Conservation (phyloP, 2,329 filamentous ascomycete species). For the Claviceps capensis region DNA sequence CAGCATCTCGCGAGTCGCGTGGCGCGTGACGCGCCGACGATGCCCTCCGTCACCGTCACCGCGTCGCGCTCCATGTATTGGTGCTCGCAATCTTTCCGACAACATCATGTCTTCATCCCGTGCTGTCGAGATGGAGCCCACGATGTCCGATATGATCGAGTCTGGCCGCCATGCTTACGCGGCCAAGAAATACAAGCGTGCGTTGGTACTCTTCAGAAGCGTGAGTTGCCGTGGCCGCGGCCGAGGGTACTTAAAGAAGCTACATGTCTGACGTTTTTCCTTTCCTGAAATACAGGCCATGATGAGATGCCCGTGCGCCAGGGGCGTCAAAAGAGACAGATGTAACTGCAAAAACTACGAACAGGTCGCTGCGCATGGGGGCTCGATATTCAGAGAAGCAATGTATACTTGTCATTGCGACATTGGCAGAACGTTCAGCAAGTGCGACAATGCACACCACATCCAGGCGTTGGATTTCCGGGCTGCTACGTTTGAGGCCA, state of each 20-base stretch:
- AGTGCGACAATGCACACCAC: too few species aligned
- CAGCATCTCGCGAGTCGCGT: too few species aligned
- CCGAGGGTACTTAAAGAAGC: not conserved
- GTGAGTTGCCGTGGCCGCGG: conserved; percentile 10
- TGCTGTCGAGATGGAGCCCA: not conserved
- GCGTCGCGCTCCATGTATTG: conserved; percentile 3
- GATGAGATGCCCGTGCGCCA: too few species aligned
- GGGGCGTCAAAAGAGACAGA: too few species aligned
- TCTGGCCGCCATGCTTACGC: conserved; percentile 21
- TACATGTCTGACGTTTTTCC: too few species aligned
- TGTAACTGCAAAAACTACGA: not conserved
- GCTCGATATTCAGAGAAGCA: too few species aligned
- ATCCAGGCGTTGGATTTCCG: too few species aligned
- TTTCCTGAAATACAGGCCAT: too few species aligned
- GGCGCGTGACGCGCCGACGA: too few species aligned
- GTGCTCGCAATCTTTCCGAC: conserved; percentile 4
- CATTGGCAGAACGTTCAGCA: too few species aligned
- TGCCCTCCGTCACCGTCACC: not conserved
- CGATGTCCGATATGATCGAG: conserved; percentile 11
- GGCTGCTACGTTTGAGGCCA: too few species aligned
- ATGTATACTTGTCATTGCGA: too few species aligned
- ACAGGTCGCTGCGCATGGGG: not conserved
- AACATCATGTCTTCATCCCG: conserved; percentile 5
- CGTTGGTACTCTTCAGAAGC: conserved; percentile 23
- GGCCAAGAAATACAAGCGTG: conserved; percentile 19